Evolutionary conservation across 306 rosid genomes (phyloP).

Genomic region (Cucumis hystrix): DNA sequence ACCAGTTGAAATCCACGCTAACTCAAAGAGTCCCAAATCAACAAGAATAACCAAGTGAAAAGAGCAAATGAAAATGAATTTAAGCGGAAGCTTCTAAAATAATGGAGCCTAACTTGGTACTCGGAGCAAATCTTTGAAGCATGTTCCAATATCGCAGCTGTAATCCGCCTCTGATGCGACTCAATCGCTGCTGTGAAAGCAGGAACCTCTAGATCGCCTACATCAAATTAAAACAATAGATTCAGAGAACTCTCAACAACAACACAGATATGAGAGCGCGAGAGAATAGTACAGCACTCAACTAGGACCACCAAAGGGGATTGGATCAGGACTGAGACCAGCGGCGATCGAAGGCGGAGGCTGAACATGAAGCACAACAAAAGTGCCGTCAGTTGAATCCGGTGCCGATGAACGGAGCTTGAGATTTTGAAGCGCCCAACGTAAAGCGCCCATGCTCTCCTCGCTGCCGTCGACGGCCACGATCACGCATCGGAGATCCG

Average conservation of each 20-base stretch:
- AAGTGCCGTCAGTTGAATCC: slow-evolving; percentile 24
- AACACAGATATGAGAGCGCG: neutral
- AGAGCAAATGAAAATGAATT: neutral
- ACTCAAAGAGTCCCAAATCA: neutral
- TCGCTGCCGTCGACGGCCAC: slow-evolving; percentile 80
- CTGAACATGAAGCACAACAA: slow-evolving; percentile 60
- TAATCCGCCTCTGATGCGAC: slow-evolving; percentile 81
- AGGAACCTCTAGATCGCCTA: slow-evolving; percentile 72
- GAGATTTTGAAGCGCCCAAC: slow-evolving; percentile 74
- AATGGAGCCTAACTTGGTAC: slow-evolving; percentile 24
- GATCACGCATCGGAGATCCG: slow-evolving; percentile 45
- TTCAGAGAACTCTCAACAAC: neutral
- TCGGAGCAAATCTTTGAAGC: slow-evolving; percentile 53
- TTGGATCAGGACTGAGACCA: slow-evolving; percentile 57
- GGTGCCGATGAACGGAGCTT: slow-evolving; percentile 43
- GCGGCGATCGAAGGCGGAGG: slow-evolving; percentile 66
- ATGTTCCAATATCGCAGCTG: slow-evolving; percentile 45
- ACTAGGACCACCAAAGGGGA: slow-evolving; percentile 92
- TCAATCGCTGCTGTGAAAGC: slow-evolving; percentile 84
- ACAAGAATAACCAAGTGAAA: neutral
- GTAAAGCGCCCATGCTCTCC: slow-evolving; percentile 69
- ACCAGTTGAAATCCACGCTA: neutral
- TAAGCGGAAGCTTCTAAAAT: neutral
- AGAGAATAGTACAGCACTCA: slow-evolving; percentile 6
- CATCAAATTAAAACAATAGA: neutral